These are phyloP conservation scores for Colletotrichum liaoningense DNA, from an alignment of 2,329 filamentous ascomycete genomes.

Conservation along the genomic window DNA sequence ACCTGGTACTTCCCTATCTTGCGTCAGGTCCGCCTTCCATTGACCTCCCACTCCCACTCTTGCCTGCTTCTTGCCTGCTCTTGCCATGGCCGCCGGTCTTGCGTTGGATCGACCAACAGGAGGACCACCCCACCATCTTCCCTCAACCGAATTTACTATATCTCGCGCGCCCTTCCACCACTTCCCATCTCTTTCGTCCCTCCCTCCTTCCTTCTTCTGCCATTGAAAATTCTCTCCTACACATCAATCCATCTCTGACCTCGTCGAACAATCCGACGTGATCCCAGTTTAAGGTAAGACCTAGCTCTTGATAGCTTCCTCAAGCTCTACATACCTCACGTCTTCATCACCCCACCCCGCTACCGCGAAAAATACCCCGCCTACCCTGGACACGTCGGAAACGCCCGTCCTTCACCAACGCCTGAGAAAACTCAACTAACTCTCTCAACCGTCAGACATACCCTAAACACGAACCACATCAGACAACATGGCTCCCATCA, in stretches of 20 bases:
- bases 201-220: constrained; percentile 10
- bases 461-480: constrained; percentile 38
- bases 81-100: constrained; percentile 5
- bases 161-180: constrained; percentile 31
- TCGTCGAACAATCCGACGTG: constrained; percentile 28
- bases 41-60: neutral
- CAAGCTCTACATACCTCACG: neutral
- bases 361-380: constrained; percentile 11
- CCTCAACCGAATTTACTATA: constrained; percentile 39
- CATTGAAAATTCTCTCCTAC: constrained; percentile 26
- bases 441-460: constrained; percentile 11
- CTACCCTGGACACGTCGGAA: neutral
- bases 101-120: constrained; percentile 9
- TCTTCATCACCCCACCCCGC: constrained; percentile 14
- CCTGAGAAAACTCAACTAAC: constrained; percentile 15
- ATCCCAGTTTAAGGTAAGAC: constrained; percentile 15
- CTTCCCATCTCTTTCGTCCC: constrained; percentile 1
- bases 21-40: constrained; percentile 13
- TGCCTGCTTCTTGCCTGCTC: neutral
- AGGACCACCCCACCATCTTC: constrained; percentile 43
- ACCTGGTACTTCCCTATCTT: constrained; percentile 31
- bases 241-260: constrained; percentile 5
- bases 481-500: constrained; percentile 59
- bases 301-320: constrained; percentile 15
- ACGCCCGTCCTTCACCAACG: neutral